These are phyloP conservation scores for Penicillium psychrofluorescens DNA, from an alignment of 495 filamentous ascomycete genomes.

Conservation along the genomic window DNA sequence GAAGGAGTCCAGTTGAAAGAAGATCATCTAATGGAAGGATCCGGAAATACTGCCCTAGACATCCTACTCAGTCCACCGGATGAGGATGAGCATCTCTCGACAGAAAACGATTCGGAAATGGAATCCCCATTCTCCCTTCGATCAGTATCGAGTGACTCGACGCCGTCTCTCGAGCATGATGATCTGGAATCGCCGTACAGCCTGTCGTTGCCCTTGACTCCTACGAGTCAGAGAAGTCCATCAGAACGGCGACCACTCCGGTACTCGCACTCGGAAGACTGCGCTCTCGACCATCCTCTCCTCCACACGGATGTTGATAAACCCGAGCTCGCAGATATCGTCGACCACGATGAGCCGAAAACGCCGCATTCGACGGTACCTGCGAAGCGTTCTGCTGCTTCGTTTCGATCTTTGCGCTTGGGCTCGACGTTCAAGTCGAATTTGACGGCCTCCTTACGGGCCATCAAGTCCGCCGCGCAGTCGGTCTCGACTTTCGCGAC, in stretches of 20 bases:
- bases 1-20: constrained; percentile 30
- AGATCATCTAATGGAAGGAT: constrained; percentile 21
- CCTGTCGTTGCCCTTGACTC: constrained; percentile 26
- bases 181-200: constrained; percentile 44
- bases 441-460: constrained; percentile 82
- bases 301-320: constrained; percentile 31
- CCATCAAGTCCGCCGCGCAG: constrained; percentile 76
- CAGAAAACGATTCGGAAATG: constrained; percentile 31
- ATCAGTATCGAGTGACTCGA: constrained; percentile 54
- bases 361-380: constrained; percentile 8
- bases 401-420: constrained; percentile 28
- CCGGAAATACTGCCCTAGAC: constrained; percentile 30
- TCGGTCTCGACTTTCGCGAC: constrained; percentile 72
- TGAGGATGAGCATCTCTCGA: constrained; percentile 22
- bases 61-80: constrained; percentile 41
- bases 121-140: constrained; percentile 35
- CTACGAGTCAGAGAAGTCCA: constrained; percentile 28
- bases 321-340: constrained; percentile 17
- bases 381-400: constrained; percentile 13
- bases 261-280: constrained; percentile 44
- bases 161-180: constrained; percentile 53
- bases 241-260: constrained; percentile 33
- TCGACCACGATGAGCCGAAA: constrained; percentile 10
- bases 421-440: constrained; percentile 78
- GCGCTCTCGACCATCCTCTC: constrained; percentile 50